A percentile compares a stretch with the other conserved stretches of the same genome.
Evolutionary conservation across 345 rosid genomes (phyloP).

Genomic region (Eucalyptus sp.): DNA sequence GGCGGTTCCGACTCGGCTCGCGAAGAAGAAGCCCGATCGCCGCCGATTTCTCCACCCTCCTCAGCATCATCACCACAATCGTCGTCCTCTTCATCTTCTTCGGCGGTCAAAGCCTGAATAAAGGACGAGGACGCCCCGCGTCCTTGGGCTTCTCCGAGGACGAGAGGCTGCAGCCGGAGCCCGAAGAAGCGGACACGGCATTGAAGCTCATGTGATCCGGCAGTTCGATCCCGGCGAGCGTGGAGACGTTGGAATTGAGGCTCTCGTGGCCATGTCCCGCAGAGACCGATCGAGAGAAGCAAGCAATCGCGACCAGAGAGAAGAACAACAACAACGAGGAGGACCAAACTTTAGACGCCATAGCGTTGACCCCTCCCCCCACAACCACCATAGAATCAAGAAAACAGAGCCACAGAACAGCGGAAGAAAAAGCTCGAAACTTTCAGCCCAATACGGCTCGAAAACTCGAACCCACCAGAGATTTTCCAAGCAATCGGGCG

Average conservation of each 20-base stretch:
- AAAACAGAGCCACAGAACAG: background rate
- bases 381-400: background rate
- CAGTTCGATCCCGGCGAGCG: slow-evolving; percentile 52
- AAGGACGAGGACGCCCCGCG: background rate
- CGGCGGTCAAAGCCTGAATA: background rate
- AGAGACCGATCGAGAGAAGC: slow-evolving; percentile 16
- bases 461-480: background rate
- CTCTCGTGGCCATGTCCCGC: slow-evolving; percentile 16
- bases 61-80: background rate
- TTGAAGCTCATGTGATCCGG: slow-evolving; percentile 60
- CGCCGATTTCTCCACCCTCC: background rate
- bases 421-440: background rate
- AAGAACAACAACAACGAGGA: slow-evolving; percentile 6
- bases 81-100: background rate
- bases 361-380: slow-evolving; percentile 12
- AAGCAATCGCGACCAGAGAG: slow-evolving; percentile 10
- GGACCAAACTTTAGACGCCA: slow-evolving; percentile 30
- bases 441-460: background rate
- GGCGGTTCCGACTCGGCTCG: background rate
- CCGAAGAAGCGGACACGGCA: slow-evolving; percentile 55
- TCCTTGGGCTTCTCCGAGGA: slow-evolving; percentile 13
- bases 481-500: background rate
- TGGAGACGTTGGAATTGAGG: slow-evolving; percentile 23
- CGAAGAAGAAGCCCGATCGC: background rate
- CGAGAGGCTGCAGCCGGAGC: slow-evolving; percentile 40